phyloP scores from a whole-genome alignment of 2,329 filamentous ascomycete species.

The Colletotrichum cuscutae region DNA sequence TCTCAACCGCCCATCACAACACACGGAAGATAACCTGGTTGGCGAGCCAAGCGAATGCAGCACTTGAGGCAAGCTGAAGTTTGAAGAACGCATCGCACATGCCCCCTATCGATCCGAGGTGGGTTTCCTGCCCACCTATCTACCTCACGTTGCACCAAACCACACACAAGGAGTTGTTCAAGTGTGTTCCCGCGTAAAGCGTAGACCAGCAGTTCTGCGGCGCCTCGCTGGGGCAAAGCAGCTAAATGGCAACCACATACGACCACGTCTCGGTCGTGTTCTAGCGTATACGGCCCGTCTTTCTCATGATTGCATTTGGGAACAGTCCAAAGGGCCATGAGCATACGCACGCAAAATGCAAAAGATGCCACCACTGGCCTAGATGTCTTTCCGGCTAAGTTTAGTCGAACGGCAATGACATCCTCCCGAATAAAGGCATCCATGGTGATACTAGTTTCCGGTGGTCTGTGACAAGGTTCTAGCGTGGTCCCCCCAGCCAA shows the following conservation, averaged over 20 bases:
- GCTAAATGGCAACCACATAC: background rate
- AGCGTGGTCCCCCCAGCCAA: background rate
- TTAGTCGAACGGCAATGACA: rapidly evolving
- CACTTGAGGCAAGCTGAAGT: too few relatives aligned
- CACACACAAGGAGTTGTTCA: too few relatives aligned
- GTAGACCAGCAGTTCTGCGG: background rate
- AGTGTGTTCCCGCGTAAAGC: background rate
- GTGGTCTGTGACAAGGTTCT: background rate
- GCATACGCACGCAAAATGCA: too few relatives aligned
- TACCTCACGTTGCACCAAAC: too few relatives aligned
- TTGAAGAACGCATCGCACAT: too few relatives aligned
- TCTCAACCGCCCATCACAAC: too few relatives aligned
- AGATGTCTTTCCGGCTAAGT: rapidly evolving
- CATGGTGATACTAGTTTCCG: background rate
- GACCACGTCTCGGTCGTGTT: background rate
- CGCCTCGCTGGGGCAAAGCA: rapidly evolving
- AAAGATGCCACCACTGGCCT: rapidly evolving
- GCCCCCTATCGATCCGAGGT: too few relatives aligned
- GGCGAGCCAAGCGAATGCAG: too few relatives aligned
- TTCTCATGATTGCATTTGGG: background rate
- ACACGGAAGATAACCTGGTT: too few relatives aligned
- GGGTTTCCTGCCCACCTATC: too few relatives aligned
- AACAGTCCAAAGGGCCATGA: too few relatives aligned
- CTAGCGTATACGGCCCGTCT: background rate
- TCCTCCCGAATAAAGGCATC: background rate